Percentiles rank a stretch among this genome's conserved stretches.
These are phyloP conservation scores for Cladosporium sp. DNA, from an alignment of 2,329 filamentous ascomycete genomes.

Conservation along the genomic window DNA sequence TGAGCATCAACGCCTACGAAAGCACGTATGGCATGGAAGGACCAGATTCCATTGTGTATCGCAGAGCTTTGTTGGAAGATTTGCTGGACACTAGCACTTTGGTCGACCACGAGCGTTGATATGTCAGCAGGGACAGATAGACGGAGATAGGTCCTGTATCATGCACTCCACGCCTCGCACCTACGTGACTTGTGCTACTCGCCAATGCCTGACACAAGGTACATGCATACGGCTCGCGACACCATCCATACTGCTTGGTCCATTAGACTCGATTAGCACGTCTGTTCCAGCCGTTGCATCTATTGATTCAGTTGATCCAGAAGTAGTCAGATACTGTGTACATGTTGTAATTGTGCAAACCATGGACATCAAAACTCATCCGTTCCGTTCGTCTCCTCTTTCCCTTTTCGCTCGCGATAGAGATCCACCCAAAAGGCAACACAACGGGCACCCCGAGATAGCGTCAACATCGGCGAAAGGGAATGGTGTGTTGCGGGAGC, in stretches of 20 bases:
- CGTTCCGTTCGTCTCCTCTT: conserved; percentile 8
- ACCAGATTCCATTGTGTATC: conserved; percentile 66
- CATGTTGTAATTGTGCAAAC: conserved; percentile 1
- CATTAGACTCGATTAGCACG: not conserved
- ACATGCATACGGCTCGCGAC: not conserved
- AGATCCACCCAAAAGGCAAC: not conserved
- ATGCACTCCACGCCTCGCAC: not conserved
- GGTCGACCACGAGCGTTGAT: conserved; percentile 29
- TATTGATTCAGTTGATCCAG: not conserved
- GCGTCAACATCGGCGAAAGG: not conserved
- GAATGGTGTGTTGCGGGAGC: not conserved
- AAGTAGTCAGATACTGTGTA: not conserved
- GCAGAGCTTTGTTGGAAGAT: conserved; percentile 35
- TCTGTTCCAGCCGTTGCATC: not conserved
- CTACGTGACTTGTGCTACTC: not conserved
- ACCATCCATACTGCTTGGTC: not conserved
- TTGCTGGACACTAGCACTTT: conserved; percentile 53
- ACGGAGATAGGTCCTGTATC: not conserved
- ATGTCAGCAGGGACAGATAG: not conserved
- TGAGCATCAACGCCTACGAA: conserved; percentile 94
- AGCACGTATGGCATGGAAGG: conserved; percentile 82
- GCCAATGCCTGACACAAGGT: not conserved
- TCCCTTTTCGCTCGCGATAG: conserved; percentile 3
- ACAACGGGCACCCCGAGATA: conserved; percentile 7
- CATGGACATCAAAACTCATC: not conserved